Percentiles rank a stretch among this genome's conserved stretches.
phyloP scores from a whole-genome alignment of 163 green algal genomes.

The Chloroidium sp. region DNA sequence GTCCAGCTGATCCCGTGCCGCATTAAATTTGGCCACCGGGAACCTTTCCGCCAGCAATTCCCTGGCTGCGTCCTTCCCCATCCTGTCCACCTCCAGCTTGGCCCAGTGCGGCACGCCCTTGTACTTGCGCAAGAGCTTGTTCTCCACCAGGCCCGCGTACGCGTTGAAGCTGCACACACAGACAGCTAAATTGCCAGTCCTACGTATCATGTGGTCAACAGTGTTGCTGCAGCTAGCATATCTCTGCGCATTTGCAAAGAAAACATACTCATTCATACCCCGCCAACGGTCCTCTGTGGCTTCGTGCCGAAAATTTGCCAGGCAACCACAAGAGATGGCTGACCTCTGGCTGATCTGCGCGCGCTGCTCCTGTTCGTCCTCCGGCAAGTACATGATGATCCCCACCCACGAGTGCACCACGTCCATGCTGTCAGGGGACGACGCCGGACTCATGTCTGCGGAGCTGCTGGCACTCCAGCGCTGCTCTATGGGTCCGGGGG shows the following conservation, averaged over 20 bases:
- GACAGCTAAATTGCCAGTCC: no score
- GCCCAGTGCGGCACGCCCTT: slow-evolving; percentile 86
- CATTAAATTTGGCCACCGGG: slow-evolving; percentile 53
- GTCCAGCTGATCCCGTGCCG: slow-evolving; percentile 63
- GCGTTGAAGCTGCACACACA: slow-evolving; percentile 48
- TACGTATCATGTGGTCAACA: neutral
- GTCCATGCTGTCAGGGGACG: slow-evolving; percentile 1
- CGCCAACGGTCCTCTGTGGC: no score
- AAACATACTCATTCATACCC: neutral
- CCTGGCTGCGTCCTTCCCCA: slow-evolving; percentile 25
- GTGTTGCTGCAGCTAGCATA: no score
- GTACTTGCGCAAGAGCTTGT: slow-evolving; percentile 63
- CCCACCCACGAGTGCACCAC: slow-evolving; percentile 84
- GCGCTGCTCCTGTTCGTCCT: slow-evolving; percentile 31
- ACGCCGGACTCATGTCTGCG: slow-evolving; percentile 67
- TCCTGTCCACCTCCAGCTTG: slow-evolving; percentile 80
- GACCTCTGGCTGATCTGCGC: slow-evolving; percentile 13
- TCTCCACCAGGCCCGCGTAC: slow-evolving; percentile 56
- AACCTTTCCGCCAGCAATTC: slow-evolving; percentile 49
- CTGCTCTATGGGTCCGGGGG: slow-evolving; percentile 88
- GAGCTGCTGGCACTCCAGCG: slow-evolving; percentile 71
- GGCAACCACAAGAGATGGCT: no score
- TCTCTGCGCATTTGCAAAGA: neutral
- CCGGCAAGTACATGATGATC: slow-evolving; percentile 96
- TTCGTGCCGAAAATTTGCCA: no score